phyloP scores from a whole-genome alignment of 2,329 filamentous ascomycete genomes.

The Thielaviopsis punctulata region DNA sequence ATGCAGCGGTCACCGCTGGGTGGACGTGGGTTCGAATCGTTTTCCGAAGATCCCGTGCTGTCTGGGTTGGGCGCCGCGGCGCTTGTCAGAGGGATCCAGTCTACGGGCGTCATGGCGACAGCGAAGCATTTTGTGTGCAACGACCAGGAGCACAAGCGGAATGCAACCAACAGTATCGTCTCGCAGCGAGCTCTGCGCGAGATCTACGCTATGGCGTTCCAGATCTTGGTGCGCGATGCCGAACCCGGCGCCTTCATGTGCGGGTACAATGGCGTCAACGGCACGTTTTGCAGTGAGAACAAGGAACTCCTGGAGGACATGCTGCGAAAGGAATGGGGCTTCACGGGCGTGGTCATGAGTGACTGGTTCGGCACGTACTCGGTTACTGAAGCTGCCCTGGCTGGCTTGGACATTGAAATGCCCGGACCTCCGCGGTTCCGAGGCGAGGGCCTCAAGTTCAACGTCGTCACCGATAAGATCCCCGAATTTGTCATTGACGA shows the following conservation, averaged over 20 bases:
- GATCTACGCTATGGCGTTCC: slow-evolving; percentile 41
- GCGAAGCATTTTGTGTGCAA: slow-evolving; percentile 47
- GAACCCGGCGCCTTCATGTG: slow-evolving; percentile 40
- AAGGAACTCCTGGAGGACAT: slow-evolving; percentile 31
- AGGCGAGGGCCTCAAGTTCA: slow-evolving; percentile 33
- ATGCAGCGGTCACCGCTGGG: slow-evolving; percentile 44
- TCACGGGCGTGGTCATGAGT: slow-evolving; percentile 39
- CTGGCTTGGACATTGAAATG: slow-evolving; percentile 43
- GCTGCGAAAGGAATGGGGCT: slow-evolving; percentile 39
- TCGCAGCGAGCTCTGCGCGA: slow-evolving; percentile 39
- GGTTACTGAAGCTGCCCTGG: slow-evolving; percentile 31
- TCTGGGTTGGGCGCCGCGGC: slow-evolving; percentile 36
- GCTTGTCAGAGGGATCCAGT: slow-evolving; percentile 37
- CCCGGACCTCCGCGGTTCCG: slow-evolving; percentile 35
- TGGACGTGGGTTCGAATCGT: slow-evolving; percentile 41
- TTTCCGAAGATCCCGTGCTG: slow-evolving; percentile 40
- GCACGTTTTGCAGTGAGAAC: slow-evolving; percentile 37
- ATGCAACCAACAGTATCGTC: slow-evolving; percentile 36
- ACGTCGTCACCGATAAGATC: slow-evolving; percentile 38
- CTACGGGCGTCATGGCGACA: slow-evolving; percentile 36
- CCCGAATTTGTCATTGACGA: slow-evolving; percentile 36
- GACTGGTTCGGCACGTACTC: slow-evolving; percentile 44
- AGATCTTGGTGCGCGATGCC: slow-evolving; percentile 34
- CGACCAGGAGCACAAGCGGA: slow-evolving; percentile 41
- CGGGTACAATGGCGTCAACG: slow-evolving; percentile 41